These are phyloP conservation scores for Kitagawia praeruptora DNA, from an alignment of 129 eudicot genomes.

Conservation along the genomic window DNA sequence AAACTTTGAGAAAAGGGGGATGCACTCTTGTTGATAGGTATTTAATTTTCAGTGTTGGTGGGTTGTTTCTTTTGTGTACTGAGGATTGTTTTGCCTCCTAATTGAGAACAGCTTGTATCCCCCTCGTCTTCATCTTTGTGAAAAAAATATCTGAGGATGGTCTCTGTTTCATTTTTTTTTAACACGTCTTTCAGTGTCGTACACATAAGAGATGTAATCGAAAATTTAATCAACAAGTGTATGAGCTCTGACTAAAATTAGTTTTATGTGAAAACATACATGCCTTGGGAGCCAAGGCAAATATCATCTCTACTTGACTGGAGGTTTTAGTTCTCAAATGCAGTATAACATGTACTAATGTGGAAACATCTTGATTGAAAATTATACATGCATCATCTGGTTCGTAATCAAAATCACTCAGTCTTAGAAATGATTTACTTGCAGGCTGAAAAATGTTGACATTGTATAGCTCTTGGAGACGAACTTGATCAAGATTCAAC, in stretches of 20 bases:
- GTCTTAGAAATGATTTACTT: not conserved
- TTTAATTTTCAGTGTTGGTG: not conserved
- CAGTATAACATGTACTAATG: not conserved
- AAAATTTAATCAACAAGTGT: not conserved
- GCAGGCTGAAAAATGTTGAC: constrained; percentile 16
- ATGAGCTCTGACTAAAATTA: not conserved
- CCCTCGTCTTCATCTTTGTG: not conserved
- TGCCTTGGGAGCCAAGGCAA: not conserved
- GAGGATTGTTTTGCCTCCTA: not conserved
- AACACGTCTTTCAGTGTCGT: not conserved
- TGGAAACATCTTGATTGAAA: not conserved
- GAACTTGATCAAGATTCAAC: not conserved
- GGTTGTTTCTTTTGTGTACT: not conserved
- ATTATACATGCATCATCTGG: not conserved
- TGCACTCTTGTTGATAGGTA: not conserved
- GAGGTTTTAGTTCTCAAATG: not conserved
- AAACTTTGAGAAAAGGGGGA: not conserved
- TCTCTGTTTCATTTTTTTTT: not conserved
- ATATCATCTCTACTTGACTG: not conserved
- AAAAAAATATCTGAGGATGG: not conserved
- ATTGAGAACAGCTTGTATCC: not conserved
- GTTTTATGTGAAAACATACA: not conserved
- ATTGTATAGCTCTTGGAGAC: constrained; percentile 10
- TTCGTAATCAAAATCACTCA: not conserved
- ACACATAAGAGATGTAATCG: not conserved